Percentiles rank a stretch among this genome's conserved stretches.
These are phyloP conservation scores for Colletotrichum karsti DNA, from an alignment of 2,329 filamentous ascomycete genomes.

Conservation along the genomic window DNA sequence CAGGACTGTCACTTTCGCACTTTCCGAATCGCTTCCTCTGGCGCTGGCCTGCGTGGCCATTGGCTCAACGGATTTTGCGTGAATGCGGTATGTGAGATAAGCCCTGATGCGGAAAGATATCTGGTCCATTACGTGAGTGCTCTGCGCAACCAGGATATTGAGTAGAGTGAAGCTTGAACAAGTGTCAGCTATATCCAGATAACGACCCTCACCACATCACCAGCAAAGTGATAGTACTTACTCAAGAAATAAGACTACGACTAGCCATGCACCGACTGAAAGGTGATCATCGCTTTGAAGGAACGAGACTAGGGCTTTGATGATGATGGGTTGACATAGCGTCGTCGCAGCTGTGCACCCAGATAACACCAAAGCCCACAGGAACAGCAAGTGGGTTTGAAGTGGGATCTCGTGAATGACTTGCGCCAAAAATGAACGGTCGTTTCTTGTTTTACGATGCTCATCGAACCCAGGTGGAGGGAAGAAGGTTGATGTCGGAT, in stretches of 20 bases:
- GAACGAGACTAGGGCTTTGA: neutral
- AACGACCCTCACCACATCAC: too few relatives aligned
- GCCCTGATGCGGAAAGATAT: neutral
- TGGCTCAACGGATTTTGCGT: neutral
- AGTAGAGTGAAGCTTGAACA: neutral
- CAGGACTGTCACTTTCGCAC: neutral
- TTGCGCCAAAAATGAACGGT: neutral
- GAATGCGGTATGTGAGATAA: neutral
- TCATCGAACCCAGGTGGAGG: neutral
- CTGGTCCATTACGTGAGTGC: neutral
- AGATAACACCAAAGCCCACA: neutral
- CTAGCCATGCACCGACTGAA: neutral
- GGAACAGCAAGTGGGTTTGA: neutral
- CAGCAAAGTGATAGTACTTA: neutral
- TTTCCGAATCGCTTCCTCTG: neutral
- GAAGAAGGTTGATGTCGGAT: neutral
- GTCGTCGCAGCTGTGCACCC: neutral
- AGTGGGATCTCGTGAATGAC: neutral
- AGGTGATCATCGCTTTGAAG: neutral
- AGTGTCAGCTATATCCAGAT: too few relatives aligned
- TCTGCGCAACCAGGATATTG: neutral
- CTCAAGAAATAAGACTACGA: neutral
- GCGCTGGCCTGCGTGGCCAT: neutral
- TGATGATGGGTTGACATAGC: neutral
- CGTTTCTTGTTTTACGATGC: neutral